These are phyloP conservation scores for Amniculicola lignicola DNA, from an alignment of 495 filamentous ascomycete species.

Conservation along the genomic window DNA sequence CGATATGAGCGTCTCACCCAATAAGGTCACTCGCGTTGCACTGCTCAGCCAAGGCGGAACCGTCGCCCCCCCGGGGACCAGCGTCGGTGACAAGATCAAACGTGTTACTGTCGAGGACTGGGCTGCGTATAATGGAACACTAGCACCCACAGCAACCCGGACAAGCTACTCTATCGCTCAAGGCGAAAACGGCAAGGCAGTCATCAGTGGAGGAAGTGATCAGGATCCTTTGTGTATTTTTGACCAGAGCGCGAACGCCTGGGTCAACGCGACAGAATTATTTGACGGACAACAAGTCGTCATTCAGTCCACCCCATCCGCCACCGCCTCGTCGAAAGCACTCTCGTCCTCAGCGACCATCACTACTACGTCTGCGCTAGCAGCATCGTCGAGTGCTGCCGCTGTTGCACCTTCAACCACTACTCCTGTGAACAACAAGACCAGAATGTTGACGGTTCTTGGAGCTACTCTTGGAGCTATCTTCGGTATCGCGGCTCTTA, in stretches of 20 bases:
- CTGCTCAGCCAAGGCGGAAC: conserved; percentile 52
- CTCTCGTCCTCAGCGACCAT: conserved; percentile 41
- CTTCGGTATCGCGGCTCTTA: conserved; percentile 64
- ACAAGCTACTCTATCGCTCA: conserved; percentile 62
- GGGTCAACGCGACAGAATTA: conserved; percentile 70
- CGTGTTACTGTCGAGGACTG: conserved; percentile 58
- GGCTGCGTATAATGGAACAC: conserved; percentile 72
- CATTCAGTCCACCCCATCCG: conserved; percentile 38
- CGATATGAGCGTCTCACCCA: conserved; percentile 73
- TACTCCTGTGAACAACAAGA: conserved; percentile 36
- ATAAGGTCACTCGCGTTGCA: conserved; percentile 65
- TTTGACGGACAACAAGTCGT: conserved; percentile 53
- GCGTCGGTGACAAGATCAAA: conserved; percentile 46
- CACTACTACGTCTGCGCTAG: conserved; percentile 44
- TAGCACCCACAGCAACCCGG: conserved; percentile 60
- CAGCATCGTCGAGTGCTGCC: conserved; percentile 41
- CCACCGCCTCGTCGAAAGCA: conserved; percentile 38
- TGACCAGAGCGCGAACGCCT: conserved; percentile 71
- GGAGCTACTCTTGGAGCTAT: conserved; percentile 77
- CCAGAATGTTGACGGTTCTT: conserved; percentile 59
- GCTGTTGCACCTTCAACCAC: conserved; percentile 23
- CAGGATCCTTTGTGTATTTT: conserved; percentile 72
- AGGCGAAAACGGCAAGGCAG: conserved; percentile 58
- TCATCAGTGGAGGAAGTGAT: conserved; percentile 71
- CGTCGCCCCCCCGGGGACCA: conserved; percentile 42